Evolutionary conservation across 192 early-diverging fungal genomes (phyloP), one percentile per base, ranked within the genome.

Genomic region (Coemansia sp.): DNA sequence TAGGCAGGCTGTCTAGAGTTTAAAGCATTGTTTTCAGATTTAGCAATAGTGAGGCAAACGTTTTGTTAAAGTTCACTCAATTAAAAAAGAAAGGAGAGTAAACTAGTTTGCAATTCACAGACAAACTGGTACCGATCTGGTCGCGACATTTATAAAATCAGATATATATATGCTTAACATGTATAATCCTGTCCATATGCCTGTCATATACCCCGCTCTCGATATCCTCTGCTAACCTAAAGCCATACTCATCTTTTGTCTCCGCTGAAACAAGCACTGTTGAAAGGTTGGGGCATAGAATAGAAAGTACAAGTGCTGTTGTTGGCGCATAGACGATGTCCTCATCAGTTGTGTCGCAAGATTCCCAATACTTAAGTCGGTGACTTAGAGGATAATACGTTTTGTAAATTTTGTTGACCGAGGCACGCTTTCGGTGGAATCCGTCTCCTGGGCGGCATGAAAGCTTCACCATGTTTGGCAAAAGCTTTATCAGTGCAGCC

Each of bases 141-240:
- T 37, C 35, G 8, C 8, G n/a, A n/a, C n/a, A n/a, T n/a, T n/a
- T n/a, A n/a, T n/a, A n/a, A 34, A 8, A 6, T 34, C 34, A 34
- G n/a, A n/a, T n/a, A 34, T 34, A 6, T 34, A 34, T 8, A 8
- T 34, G 34, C 34, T 34, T n/a, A n/a, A n/a, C n/a, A 34, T 8
- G 8, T 8, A 3, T 34, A 6, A 35, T 37, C 49, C 67, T 45
- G 23, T 55, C 34, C 30, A 34, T 58, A 10, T 64, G 31, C 2
- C 43, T 61, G 0, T 57, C 45, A 9, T 31, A 35, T 2, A 61
- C 37, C 8, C 66, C 45, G 10, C 67, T 34, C 10, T 68, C 61
- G 28, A 56, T 12, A 6, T 56, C 59, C 26, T 61, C 35, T 16
- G 40, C 30, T n/a, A 46, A 37, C 33, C 64, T 39, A 15, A 48